A percentile compares a stretch with the other conserved stretches of the same genome.
Conservation (phyloP, 75 land plant species). For the Pinus tabuliformis region DNA sequence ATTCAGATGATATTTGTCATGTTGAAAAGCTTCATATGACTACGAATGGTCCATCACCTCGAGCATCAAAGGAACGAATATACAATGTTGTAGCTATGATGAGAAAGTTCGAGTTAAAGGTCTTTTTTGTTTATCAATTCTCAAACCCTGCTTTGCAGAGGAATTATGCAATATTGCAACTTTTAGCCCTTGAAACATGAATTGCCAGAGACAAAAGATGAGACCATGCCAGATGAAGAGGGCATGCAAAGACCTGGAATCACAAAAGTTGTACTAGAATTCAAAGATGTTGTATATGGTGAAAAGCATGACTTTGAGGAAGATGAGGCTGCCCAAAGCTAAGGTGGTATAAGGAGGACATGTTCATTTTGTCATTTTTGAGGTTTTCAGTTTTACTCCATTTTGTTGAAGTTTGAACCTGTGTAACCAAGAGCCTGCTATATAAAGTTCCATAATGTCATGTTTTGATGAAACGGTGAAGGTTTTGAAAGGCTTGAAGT, state of each 20-base stretch:
- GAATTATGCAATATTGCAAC: constrained; percentile 86
- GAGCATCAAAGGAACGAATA: constrained; percentile 74
- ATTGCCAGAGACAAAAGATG: constrained; percentile 74
- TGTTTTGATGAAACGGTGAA: no score
- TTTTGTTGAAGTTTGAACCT: no score
- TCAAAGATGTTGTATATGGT: constrained; percentile 84
- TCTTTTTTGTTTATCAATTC: constrained; percentile 79
- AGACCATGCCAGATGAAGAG: constrained; percentile 86
- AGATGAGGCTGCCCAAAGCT: constrained; percentile 12
- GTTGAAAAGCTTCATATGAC: constrained; percentile 69
- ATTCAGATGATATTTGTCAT: constrained; percentile 87
- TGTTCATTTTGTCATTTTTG: no score
- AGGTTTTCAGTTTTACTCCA: no score
- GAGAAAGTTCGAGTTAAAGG: constrained; percentile 71
- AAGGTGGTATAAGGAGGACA: no score
- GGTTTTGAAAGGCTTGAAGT: no score
- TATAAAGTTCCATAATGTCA: no score
- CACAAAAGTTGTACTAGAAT: constrained; percentile 50
- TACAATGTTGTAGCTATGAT: constrained; percentile 63
- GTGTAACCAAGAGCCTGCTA: no score
- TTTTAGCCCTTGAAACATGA: constrained; percentile 71
- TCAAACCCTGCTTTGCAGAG: constrained; percentile 96
- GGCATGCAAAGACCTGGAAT: constrained; percentile 76
- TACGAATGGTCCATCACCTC: constrained; percentile 27
- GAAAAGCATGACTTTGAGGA: constrained; percentile 66